Conservation (phyloP, 768 basidiomycete genomes). For the Lactarius hatsudake region DNA sequence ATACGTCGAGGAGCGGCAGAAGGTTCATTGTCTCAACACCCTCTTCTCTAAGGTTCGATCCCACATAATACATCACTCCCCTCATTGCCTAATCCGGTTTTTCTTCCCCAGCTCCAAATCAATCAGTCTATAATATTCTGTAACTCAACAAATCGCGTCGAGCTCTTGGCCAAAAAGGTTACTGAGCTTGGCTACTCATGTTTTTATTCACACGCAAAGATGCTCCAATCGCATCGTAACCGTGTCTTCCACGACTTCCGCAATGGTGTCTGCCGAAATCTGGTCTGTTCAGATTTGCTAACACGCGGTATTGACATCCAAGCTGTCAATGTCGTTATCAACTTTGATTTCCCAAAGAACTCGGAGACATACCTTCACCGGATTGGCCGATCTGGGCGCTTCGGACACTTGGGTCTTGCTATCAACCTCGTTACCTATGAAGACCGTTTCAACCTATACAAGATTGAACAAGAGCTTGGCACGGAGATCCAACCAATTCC, state of each 20-base stretch:
- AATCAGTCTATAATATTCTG: conserved; percentile 99
- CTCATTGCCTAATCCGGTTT: conserved; percentile 9
- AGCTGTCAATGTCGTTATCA: conserved; percentile 99
- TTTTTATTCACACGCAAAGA: conserved; percentile 99
- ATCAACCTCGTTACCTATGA: conserved; percentile 98
- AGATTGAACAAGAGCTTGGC: conserved; percentile 97
- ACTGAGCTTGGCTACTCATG: conserved; percentile 99
- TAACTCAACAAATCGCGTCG: conserved; percentile 99
- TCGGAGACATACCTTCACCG: conserved; percentile 98
- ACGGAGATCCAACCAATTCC: conserved; percentile 98
- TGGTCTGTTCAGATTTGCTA: conserved; percentile 96
- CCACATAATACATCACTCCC: neutral
- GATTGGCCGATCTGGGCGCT: conserved; percentile 96
- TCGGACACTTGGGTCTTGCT: conserved; percentile 94
- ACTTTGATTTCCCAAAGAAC: conserved; percentile 99
- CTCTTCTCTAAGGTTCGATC: conserved; percentile 89
- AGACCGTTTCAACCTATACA: conserved; percentile 95
- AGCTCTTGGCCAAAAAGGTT: conserved; percentile 98
- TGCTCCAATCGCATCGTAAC: conserved; percentile 98
- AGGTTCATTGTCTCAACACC: conserved; percentile 99
- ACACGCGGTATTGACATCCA: conserved; percentile 99
- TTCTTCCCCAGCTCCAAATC: conserved; percentile 82
- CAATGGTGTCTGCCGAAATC: conserved; percentile 95
- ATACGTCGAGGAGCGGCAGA: conserved; percentile 98
- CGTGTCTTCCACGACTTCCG: conserved; percentile 99